Evolutionary conservation across 140 eudicot genomes (phyloP), one percentile per base, ranked within the genome.

Genomic region (Anethum foeniculum): DNA sequence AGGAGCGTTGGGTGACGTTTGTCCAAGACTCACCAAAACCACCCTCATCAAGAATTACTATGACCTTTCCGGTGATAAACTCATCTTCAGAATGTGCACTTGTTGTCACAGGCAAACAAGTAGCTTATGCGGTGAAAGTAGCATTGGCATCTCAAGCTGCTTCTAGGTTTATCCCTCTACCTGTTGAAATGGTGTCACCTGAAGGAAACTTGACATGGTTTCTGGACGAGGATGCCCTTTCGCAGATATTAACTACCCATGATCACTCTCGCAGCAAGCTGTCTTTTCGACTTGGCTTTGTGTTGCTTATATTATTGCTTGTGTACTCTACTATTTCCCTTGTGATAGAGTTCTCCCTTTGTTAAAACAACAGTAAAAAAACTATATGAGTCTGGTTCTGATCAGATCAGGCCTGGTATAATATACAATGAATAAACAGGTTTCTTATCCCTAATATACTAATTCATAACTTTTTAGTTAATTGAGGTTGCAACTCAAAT

Each of bases 1-100:
- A 87, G 68, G 77, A 81, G 71, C 80, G 80, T 56, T 89, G 96
- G 93, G 91, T 91, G 65, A 82, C 91, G 16, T 89, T 75, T 74
- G 83, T 91, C 73, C 84, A 75, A 47, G 93, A 91, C 84, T 91
- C 93, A 0, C 96, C 96, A 28, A 91, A 91, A 78, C 93, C 93
- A 32, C 93, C 96, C 5, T 88, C 93, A 10, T 79, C 83, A 36
- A 91, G 96, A 83, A 89, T 91, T 62, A 85, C 96, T 16, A 84
- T 87, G 77, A 87, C 91, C 15, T 88, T 91, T 79, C 96, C 96
- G 0, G 84, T 87, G 23, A 87, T 91, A 64, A 91, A 91, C 75
- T 87, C 96, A 14, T 86, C 93, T 32, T 82, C 90, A 7, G 83
- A 91, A 64, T 85, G 89, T 21, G 93, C 89, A 27, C 86, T 91